Evolutionary conservation across 2,329 filamentous ascomycete genomes (phyloP), one percentile per base, ranked within the genome.

Genomic region (Nigrospora sphaerica): DNA sequence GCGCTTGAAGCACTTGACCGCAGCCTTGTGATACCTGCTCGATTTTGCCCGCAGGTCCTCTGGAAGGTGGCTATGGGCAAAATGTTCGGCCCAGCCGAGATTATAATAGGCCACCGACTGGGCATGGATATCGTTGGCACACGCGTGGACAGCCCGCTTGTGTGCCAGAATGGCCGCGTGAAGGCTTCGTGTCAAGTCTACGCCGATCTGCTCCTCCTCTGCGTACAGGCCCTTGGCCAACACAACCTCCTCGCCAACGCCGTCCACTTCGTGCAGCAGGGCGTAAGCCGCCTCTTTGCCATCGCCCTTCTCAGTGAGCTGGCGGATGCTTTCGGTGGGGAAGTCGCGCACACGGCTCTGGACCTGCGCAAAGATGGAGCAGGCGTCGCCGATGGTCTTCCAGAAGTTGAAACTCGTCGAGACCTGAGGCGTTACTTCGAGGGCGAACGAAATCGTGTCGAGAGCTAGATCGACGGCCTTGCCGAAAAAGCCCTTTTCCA

Each of bases 71-170:
- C 74, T 70, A 59, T 95, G 88, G 1, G 90, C 87, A 39, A 85
- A 80, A 61, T 93, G 82, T 63, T 98, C 93, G 1, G 88, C 87
- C 88, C 91, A 97, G 37, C 93, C 93, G 16, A 98, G 73, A 58
- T 98, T 98, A 67, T 95, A 98, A 77, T 92, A 93, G 0, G 91
- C 88, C n/a, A 97, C 88, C 1, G 93, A 88, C 65, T 95, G 91
- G 4, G 92, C 91, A 62, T 96, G 88, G 9, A 80, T 63, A 59
- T 98, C 91, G 48, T 83, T 72, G 1, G 81, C 71, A 14, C 85
- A 85, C 35, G 83, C 78, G 54, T 86, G 71, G 13, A 97, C 83
- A 9, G 90, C 90, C 52, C 88, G 80, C 63, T 97, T 98, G 63
- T 95, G 88, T 6, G 88, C 86, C 16, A 97, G 70, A 28, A 97